Percentiles rank a stretch among this genome's conserved stretches.
These are phyloP conservation scores for Akanthomyces lecanii DNA, from an alignment of 2,329 filamentous ascomycete species.

Conservation along the genomic window DNA sequence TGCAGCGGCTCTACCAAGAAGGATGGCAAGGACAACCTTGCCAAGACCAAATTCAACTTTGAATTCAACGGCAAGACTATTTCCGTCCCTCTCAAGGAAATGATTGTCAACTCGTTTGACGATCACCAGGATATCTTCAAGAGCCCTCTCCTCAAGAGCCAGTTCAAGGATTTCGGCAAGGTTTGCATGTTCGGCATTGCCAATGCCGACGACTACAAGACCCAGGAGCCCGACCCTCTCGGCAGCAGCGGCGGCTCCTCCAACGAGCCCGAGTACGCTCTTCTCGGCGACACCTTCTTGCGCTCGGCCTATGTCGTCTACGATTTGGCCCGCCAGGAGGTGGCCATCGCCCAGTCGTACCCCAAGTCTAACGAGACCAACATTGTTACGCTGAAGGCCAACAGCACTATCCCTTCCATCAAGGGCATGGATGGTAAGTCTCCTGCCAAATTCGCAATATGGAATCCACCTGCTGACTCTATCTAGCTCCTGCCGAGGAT, in stretches of 20 bases:
- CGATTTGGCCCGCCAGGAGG: slow-evolving; percentile 46
- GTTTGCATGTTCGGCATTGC: slow-evolving; percentile 55
- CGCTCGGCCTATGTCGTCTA: slow-evolving; percentile 56
- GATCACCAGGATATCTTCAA: slow-evolving; percentile 37
- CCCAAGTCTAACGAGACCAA: slow-evolving; percentile 41
- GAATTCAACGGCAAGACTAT: slow-evolving; percentile 37
- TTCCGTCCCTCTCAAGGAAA: slow-evolving; percentile 48
- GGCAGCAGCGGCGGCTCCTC: slow-evolving; percentile 18
- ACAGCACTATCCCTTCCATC: slow-evolving; percentile 38
- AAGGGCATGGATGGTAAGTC: slow-evolving; percentile 39
- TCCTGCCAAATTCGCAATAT: slow-evolving; percentile 22
- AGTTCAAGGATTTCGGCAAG: slow-evolving; percentile 36
- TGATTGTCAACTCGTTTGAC: slow-evolving; percentile 44
- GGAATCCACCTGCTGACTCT: not conserved
- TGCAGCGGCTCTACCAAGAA: slow-evolving; percentile 45
- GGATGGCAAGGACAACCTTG: slow-evolving; percentile 22
- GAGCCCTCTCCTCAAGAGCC: slow-evolving; percentile 30
- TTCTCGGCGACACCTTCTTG: slow-evolving; percentile 58
- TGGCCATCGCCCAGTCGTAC: slow-evolving; percentile 51
- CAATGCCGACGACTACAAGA: slow-evolving; percentile 33
- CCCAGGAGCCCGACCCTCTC: slow-evolving; percentile 15
- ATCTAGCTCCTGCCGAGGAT: slow-evolving; percentile 2
- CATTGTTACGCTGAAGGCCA: slow-evolving; percentile 42
- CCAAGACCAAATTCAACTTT: slow-evolving; percentile 38
- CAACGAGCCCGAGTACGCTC: slow-evolving; percentile 32